Base-by-base conservation (phyloP, 768 basidiomycete species). In the Glaciozyma martinii region DNA sequence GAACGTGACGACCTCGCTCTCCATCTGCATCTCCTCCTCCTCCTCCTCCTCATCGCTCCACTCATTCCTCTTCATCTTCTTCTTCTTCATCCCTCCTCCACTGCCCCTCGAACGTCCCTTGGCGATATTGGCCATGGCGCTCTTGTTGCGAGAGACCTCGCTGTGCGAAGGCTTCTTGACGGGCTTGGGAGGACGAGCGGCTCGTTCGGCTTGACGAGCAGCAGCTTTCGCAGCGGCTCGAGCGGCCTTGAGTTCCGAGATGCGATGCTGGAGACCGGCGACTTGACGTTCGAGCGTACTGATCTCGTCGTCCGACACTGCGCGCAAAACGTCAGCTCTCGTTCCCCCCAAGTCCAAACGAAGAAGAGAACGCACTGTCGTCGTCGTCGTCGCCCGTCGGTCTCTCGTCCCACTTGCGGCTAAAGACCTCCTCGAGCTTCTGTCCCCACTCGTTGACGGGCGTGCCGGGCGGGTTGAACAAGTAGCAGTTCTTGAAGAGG, bases 401-500 rank as follows among this genome's bases (percentile, higher is more conserved):
- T 25, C 92, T 91, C 8, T 95, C 76, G 46, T 82, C 84, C 90
- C 90, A 97, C 76, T 93, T 95, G 73, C 92, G 89, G 62, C 93
- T 87, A 77, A 98, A 99, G 40, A 91, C 76, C 27, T 83, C 83
- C 75, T 91, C 84, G n/a, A 98, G 79, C 56, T 90, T 85, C 54
- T 84, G 82, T 10, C 92, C 95, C 25, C 90, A 88, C 58, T 85
- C 82, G 73, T 92, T 86, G 62, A 98, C 94, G 37, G 84, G 83
- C 12, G 90, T 89, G 25, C 87, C 88, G 29, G 84, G 80, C 10
- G 92, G 91, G 72, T 99, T 98, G 81, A 93, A 99, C 3, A 82
- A 78, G 76, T 88, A 86, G 75, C 93, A 97, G 76, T 99, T 99
- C 56, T 86, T 82, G 73, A 97, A 87, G 88, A 98, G 92, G 66